A percentile compares a stretch with the other conserved stretches of the same genome.
phyloP scores from a whole-genome alignment of 2,329 filamentous ascomycete species.

The Pseudopithomyces maydicus region DNA sequence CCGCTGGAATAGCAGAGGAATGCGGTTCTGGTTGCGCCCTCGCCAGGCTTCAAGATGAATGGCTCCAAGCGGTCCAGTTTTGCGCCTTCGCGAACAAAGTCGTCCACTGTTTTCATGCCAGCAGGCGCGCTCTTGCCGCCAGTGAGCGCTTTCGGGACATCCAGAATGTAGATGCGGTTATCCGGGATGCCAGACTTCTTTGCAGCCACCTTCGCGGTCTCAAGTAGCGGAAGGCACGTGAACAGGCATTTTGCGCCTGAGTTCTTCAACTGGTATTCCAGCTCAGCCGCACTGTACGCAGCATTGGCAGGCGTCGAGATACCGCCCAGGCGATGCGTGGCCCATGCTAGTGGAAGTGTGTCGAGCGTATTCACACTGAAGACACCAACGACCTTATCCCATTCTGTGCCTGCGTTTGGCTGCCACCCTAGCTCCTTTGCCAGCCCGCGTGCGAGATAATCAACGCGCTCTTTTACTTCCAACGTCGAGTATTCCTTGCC shows the following conservation, averaged over 20 bases:
- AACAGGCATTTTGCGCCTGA: constrained; percentile 73
- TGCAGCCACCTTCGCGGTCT: constrained; percentile 68
- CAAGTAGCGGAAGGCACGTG: constrained; percentile 70
- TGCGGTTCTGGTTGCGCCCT: constrained; percentile 70
- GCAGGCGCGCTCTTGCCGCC: constrained; percentile 53
- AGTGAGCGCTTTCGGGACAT: constrained; percentile 63
- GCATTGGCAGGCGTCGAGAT: constrained; percentile 77
- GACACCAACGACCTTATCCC: constrained; percentile 78
- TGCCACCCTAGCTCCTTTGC: constrained; percentile 73
- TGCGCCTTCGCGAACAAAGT: constrained; percentile 67
- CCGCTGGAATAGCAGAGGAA: constrained; percentile 83
- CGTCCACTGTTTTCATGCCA: constrained; percentile 67
- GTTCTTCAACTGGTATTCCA: constrained; percentile 73
- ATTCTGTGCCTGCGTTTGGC: constrained; percentile 73
- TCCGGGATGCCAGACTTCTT: constrained; percentile 66
- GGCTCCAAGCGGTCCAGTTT: constrained; percentile 59
- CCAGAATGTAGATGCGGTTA: constrained; percentile 70
- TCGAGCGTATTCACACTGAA: constrained; percentile 86
- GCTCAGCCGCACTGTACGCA: constrained; percentile 70
- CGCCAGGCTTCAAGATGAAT: constrained; percentile 66
- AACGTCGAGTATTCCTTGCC: constrained; percentile 68
- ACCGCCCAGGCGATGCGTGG: constrained; percentile 75
- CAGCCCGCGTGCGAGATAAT: constrained; percentile 70
- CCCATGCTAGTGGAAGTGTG: constrained; percentile 73
- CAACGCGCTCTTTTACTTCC: constrained; percentile 69